Evolutionary conservation across 176 grass and related monocot species (phyloP).

Genomic region (Poa annua): DNA sequence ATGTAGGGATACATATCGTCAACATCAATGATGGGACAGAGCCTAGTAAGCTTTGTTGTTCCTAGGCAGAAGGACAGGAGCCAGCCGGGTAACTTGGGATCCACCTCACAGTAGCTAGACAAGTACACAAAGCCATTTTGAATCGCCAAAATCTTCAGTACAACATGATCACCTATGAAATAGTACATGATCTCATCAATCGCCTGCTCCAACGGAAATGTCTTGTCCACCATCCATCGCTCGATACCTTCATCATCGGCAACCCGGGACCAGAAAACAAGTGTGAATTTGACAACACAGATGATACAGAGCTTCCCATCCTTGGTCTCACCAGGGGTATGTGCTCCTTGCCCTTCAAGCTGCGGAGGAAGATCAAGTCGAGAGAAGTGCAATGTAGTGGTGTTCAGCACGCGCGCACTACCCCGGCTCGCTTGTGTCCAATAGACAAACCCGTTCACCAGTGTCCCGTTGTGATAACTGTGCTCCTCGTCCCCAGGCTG

Average conservation of each 20-base stretch:
- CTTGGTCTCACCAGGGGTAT: neutral
- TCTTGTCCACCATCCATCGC: neutral
- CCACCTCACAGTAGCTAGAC: neutral
- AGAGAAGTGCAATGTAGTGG: neutral
- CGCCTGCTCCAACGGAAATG: neutral
- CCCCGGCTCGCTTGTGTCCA: neutral
- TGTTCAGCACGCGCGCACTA: neutral
- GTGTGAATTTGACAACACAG: neutral
- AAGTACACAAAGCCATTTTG: conserved; percentile 13
- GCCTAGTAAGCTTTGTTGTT: conserved; percentile 4
- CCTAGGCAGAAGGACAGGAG: conserved; percentile 3
- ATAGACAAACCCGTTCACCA: neutral
- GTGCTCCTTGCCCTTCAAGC: neutral
- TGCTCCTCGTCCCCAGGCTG: neutral
- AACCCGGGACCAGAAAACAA: neutral
- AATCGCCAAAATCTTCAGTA: neutral
- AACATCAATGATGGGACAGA: neutral
- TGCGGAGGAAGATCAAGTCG: neutral
- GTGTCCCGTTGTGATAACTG: neutral
- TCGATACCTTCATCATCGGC: neutral
- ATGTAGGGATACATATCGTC: neutral
- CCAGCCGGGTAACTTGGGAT: neutral
- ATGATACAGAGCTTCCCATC: conserved; percentile 5
- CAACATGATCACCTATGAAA: neutral
- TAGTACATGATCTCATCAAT: neutral